These are phyloP conservation scores for Fusarium xylarioides DNA, from an alignment of 2,329 filamentous ascomycete genomes.

Conservation along the genomic window DNA sequence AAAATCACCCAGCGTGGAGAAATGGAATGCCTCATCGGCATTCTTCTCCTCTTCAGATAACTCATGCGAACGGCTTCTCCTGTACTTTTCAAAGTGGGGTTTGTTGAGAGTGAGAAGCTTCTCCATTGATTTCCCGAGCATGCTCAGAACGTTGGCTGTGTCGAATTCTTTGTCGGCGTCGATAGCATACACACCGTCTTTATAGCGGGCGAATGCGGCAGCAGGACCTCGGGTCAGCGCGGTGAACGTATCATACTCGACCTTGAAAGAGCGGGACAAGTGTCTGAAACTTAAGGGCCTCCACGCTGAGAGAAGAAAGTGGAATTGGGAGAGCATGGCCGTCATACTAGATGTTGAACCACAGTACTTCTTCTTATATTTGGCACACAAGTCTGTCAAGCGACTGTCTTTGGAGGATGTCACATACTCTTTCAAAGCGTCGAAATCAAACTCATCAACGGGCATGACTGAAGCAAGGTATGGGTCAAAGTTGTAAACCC, in stretches of 20 bases:
- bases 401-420: slow-evolving; percentile 87
- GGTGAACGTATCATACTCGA: slow-evolving; percentile 74
- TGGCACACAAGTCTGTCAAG: slow-evolving; percentile 73
- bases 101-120: slow-evolving; percentile 88
- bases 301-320: slow-evolving; percentile 89
- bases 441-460: slow-evolving; percentile 89
- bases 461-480: slow-evolving; percentile 95
- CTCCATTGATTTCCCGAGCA: slow-evolving; percentile 95
- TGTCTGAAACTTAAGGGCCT: slow-evolving; percentile 73
- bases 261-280: slow-evolving; percentile 73
- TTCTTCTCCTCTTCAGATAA: slow-evolving; percentile 77
- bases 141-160: slow-evolving; percentile 83
- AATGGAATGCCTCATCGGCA: slow-evolving; percentile 84
- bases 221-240: slow-evolving; percentile 75
- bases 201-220: slow-evolving; percentile 83
- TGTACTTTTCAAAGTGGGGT: slow-evolving; percentile 86
- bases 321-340: slow-evolving; percentile 84
- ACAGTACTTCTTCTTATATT: slow-evolving; percentile 80
- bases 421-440: slow-evolving; percentile 84
- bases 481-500: slow-evolving; percentile 96
- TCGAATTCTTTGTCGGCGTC: slow-evolving; percentile 96
- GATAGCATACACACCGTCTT: slow-evolving; percentile 89
- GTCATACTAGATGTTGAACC: slow-evolving; percentile 99
- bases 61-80: slow-evolving; percentile 71
- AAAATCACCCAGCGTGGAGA: slow-evolving; percentile 85